These are phyloP conservation scores for Fusarium pseudoanthophilum DNA, from an alignment of 2,329 filamentous ascomycete species.

Conservation along the genomic window DNA sequence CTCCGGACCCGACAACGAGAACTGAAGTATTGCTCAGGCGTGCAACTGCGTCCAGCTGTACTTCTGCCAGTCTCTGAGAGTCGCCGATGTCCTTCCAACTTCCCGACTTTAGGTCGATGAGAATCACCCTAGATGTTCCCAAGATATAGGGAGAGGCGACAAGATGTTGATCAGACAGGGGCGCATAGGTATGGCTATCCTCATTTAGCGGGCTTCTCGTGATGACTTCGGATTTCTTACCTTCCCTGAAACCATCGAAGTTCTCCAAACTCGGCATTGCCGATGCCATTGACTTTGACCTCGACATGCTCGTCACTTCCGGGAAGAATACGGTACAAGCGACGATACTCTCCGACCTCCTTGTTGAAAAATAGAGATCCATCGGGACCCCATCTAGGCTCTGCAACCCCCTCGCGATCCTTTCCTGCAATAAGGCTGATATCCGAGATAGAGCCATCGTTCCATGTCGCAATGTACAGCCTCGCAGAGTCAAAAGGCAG, in stretches of 20 bases:
- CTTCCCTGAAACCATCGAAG: slow-evolving; percentile 47
- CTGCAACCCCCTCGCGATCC: slow-evolving; percentile 55
- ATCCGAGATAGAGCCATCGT: slow-evolving; percentile 46
- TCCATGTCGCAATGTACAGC: slow-evolving; percentile 57
- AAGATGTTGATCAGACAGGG: slow-evolving; percentile 50
- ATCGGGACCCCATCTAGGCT: slow-evolving; percentile 63
- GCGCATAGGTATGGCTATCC: slow-evolving; percentile 53
- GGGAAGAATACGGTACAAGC: slow-evolving; percentile 55
- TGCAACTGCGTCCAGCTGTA: slow-evolving; percentile 50
- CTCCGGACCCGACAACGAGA: slow-evolving; percentile 52
- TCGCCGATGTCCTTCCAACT: slow-evolving; percentile 48
- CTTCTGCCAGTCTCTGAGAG: slow-evolving; percentile 45
- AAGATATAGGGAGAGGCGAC: slow-evolving; percentile 49
- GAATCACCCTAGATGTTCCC: slow-evolving; percentile 50
- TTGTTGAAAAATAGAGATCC: slow-evolving; percentile 60
- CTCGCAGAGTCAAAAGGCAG: slow-evolving; percentile 62
- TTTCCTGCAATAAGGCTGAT: slow-evolving; percentile 54
- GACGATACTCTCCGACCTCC: slow-evolving; percentile 59
- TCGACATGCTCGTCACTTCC: slow-evolving; percentile 42
- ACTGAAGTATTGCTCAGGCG: slow-evolving; percentile 50
- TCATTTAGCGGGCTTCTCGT: neutral
- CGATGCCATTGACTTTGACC: slow-evolving; percentile 52
- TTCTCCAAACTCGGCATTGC: slow-evolving; percentile 55
- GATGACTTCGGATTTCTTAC: slow-evolving; percentile 30
- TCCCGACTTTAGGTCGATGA: slow-evolving; percentile 51